A percentile compares a stretch with the other conserved stretches of the same genome.
Conservation (phyloP, 2,329 filamentous ascomycete genomes). For the Epichloe baconii region DNA sequence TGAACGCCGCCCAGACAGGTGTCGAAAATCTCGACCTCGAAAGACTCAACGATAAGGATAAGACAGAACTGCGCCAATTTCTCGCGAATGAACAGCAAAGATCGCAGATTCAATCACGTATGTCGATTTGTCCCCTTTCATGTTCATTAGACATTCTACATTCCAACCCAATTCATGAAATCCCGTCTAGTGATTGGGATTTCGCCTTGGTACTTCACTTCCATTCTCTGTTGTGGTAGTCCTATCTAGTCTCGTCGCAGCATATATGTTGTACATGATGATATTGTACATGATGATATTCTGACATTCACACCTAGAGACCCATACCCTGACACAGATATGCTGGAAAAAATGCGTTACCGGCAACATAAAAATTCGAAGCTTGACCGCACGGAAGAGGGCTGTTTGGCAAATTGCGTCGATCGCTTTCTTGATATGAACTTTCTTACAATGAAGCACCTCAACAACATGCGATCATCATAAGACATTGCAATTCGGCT, state of each 20-base stretch:
- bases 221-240: neutral
- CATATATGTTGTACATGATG: conserved; percentile 9
- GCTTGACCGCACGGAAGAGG: conserved; percentile 66
- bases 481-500: neutral
- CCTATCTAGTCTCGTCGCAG: neutral
- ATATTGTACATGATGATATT: conserved; percentile 5
- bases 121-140: neutral
- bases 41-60: conserved; percentile 69
- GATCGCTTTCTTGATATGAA: conserved; percentile 88
- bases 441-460: conserved; percentile 68
- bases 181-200: no score
- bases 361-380: conserved; percentile 55
- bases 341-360: conserved; percentile 96
- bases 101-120: conserved; percentile 50
- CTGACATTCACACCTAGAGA: conserved; percentile 25
- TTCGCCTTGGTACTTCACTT: no score
- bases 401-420: conserved; percentile 83
- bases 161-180: no score
- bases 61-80: conserved; percentile 77
- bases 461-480: conserved; percentile 46
- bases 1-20: conserved; percentile 23
- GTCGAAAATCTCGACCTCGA: conserved; percentile 51
- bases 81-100: conserved; percentile 77
- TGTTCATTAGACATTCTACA: no score
- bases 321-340: conserved; percentile 49